Evolutionary conservation across 306 rosid genomes (phyloP), one percentile per base, ranked within the genome.

Genomic region (Cicer chorassanicum): DNA sequence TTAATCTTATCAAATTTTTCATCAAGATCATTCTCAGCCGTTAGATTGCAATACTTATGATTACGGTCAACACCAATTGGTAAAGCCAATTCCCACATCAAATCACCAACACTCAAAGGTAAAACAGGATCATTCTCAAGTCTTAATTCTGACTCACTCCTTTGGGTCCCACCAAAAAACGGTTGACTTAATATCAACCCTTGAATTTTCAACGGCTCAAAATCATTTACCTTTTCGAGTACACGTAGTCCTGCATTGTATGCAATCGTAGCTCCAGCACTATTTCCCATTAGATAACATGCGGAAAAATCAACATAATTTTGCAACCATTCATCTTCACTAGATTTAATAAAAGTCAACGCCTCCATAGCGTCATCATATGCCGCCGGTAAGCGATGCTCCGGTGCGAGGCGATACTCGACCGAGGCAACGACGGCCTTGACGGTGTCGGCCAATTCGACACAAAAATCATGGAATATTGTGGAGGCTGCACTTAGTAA

Each of bases 151-250:
- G 88, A 89, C 1, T 41, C 62, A 0, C 76, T 83, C 77, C 86
- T 85, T 1, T 6, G 40, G 64, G 57, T 44, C 70, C 91, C 94
- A 50, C 94, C 82, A 29, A 87, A 89, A 53, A n/a, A 78, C 0
- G 89, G 89, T 41, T 87, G 94, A 12, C 67, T 45, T 70, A 89
- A 63, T 69, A 89, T 74, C 13, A 89, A 57, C 87, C 87, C 94
- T 78, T 18, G 55, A 1, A 9, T 68, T 24, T 13, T 51, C 1
- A 16, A 34, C 6, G 65, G 65, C 6, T 16, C 1, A 8, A 56
- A 2, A 0, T 4, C 71, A 10, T 11, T 19, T 1, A 43, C 80
- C 9, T 12, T 34, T 24, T 56, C 51, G 1, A 69, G 77, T 46
- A 49, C 74, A 16, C 82, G 87, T 16, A 87, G 83, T 12, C 87